These are phyloP conservation scores for Scutellaria galericulata DNA, from an alignment of 257 asterid species.

Conservation along the genomic window DNA sequence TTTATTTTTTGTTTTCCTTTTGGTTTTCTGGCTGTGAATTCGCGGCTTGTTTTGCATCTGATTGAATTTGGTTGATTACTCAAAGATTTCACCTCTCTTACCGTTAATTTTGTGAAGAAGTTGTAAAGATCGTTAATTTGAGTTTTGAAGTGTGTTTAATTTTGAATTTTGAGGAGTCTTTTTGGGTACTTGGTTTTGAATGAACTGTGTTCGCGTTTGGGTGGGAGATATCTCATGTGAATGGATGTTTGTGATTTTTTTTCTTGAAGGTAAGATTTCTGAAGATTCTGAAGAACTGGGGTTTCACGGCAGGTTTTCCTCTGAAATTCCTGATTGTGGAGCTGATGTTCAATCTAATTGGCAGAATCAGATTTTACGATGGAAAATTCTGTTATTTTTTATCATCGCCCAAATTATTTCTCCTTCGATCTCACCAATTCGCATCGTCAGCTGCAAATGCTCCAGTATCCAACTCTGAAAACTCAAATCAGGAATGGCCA, in stretches of 20 bases:
- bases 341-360: constrained; percentile 21
- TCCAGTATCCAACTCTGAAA: background rate
- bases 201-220: constrained; percentile 24
- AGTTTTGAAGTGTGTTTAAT: constrained; percentile 31
- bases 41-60: constrained; percentile 27
- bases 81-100: constrained; percentile 18
- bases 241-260: constrained; percentile 16
- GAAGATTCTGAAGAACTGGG: too few species aligned
- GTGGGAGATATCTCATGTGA: background rate
- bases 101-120: constrained; percentile 4
- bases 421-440: background rate
- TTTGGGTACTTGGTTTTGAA: constrained; percentile 34
- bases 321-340: background rate
- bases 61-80: constrained; percentile 33
- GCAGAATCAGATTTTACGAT: background rate
- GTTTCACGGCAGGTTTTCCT: too few species aligned
- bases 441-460: constrained; percentile 18
- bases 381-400: constrained; percentile 2
- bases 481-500: background rate
- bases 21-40: constrained; percentile 28
- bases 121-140: constrained; percentile 32
- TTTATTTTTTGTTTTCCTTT: background rate
- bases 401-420: background rate
- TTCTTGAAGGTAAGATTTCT: constrained; percentile 20
- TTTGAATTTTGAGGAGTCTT: constrained; percentile 39